Evolutionary conservation across 139 green algal genomes (phyloP), one percentile per base, ranked within the genome.

Genomic region (Coelastrella sp.): DNA sequence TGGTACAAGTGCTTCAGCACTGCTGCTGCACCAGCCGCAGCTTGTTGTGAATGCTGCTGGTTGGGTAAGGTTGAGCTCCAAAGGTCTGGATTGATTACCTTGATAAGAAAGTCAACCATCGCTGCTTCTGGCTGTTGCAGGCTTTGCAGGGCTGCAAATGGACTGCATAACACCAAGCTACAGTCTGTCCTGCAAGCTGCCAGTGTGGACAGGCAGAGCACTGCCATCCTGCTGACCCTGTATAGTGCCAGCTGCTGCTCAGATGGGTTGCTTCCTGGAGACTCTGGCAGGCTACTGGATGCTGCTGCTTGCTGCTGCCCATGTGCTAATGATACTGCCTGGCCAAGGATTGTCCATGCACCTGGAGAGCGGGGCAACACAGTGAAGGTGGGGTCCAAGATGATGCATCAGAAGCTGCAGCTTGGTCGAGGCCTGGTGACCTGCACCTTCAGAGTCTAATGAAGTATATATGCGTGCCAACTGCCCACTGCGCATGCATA

Each of bases 21-120:
- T 59, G 84, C 84, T 78, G 63, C 82, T 61, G 57, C 82, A 63
- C 60, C 63, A 70, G 61, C 49, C 8, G 49, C 25, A 58, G 60
- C 63, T 35, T 76, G 61, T 35, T 87, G 82, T 70, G 59, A 56
- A 57, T 83, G 84, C 84, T 89, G 84, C 84, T 89, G 84, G 20
- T 88, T 49, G 6, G 20, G 19, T 25, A 66, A 6, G 6, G 12
- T 57, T 25, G 65, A 9, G 49, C 68, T 88, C 66, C 66, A 88
- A 12, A 7, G 80, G 19, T 88, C 68, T 25, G 84, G 84, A n/a
- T 81, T 90, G 74, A 84, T 25, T 4, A 85, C 20, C 10, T 74
- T 63, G 57, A 90, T 63, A 11, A 90, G 73, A 58, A 90, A 90
- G 73, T 90, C 85, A 10, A 90, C 20, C 73, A 84, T 7, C n/a